A percentile compares a stretch with the other conserved stretches of the same genome.
phyloP scores from a whole-genome alignment of 192 early-diverging fungal species.

The Backusella tarrabulga region DNA sequence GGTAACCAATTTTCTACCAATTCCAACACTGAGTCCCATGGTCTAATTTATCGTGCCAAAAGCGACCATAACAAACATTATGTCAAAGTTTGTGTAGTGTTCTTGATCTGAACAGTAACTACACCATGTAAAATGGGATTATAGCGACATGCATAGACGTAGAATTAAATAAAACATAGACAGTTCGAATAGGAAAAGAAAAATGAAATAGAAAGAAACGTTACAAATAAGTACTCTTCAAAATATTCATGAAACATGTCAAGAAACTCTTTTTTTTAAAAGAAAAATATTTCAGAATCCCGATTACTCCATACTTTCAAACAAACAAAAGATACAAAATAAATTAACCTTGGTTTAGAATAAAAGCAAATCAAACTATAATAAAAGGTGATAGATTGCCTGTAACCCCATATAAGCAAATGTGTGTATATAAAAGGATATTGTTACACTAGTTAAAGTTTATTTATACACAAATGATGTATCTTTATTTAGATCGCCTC shows the following conservation, averaged over 20 bases:
- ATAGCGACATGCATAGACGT: slow-evolving; percentile 98
- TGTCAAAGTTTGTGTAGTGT: slow-evolving; percentile 63
- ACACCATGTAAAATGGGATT: slow-evolving; percentile 75
- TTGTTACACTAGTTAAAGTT: neutral
- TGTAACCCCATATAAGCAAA: neutral
- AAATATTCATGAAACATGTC: slow-evolving; percentile 7
- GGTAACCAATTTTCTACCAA: slow-evolving; percentile 95
- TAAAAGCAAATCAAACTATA: neutral
- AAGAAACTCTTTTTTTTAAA: neutral
- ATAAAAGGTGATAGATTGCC: neutral
- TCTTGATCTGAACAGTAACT: slow-evolving; percentile 77
- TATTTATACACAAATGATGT: slow-evolving; percentile 6
- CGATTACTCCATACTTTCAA: neutral
- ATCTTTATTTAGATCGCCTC: neutral
- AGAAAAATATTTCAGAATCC: neutral
- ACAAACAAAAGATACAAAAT: neutral
- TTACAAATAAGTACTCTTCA: neutral
- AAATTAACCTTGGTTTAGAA: neutral
- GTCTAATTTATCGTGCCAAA: slow-evolving; percentile 91
- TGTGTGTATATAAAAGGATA: neutral
- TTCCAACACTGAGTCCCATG: slow-evolving; percentile 93
- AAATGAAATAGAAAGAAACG: neutral
- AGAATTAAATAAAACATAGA: slow-evolving; percentile 60
- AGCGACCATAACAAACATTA: slow-evolving; percentile 65
- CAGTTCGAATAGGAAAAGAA: neutral